Evolutionary conservation across 2,329 filamentous ascomycete species (phyloP).

Genomic region (Aspergillus unguis): DNA sequence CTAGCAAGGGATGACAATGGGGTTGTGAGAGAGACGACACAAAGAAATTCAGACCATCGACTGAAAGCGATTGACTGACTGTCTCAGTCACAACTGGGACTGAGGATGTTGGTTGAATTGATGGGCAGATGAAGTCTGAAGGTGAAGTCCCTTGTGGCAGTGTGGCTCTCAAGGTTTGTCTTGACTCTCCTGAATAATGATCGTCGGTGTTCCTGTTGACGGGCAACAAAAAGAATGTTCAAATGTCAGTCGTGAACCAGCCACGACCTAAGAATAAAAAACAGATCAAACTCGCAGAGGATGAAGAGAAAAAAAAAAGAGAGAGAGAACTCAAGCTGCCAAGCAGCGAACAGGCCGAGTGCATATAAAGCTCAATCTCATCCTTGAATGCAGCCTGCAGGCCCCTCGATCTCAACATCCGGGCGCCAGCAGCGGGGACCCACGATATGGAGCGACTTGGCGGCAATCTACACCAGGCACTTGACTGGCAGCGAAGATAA

Average conservation of each 20-base stretch:
- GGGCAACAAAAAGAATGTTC: conserved; percentile 18
- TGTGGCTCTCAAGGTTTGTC: background rate
- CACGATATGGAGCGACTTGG: conserved; percentile 9
- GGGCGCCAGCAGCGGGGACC: conserved; percentile 2
- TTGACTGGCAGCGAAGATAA: background rate
- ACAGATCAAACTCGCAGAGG: conserved; percentile 5
- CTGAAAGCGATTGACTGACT: background rate
- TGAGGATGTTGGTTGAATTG: too few species aligned
- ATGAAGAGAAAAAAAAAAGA: conserved; percentile 1
- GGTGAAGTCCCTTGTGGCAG: background rate
- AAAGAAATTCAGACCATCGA: background rate
- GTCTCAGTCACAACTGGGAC: background rate
- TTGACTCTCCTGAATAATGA: conserved; percentile 5
- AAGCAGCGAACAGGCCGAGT: conserved; percentile 10
- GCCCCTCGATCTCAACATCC: conserved; percentile 3
- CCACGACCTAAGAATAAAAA: conserved; percentile 4
- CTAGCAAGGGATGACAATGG: conserved; percentile 8
- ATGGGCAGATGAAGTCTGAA: too few species aligned
- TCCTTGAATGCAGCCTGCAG: background rate
- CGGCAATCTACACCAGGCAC: background rate
- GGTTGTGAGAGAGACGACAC: conserved; percentile 6
- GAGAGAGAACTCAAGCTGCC: conserved; percentile 5
- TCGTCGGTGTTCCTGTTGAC: conserved; percentile 1
- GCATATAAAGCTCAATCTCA: conserved; percentile 1
- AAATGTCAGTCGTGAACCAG: conserved; percentile 9